These are phyloP conservation scores for Botrytis aclada DNA, from an alignment of 2,329 filamentous ascomycete genomes.

Conservation along the genomic window DNA sequence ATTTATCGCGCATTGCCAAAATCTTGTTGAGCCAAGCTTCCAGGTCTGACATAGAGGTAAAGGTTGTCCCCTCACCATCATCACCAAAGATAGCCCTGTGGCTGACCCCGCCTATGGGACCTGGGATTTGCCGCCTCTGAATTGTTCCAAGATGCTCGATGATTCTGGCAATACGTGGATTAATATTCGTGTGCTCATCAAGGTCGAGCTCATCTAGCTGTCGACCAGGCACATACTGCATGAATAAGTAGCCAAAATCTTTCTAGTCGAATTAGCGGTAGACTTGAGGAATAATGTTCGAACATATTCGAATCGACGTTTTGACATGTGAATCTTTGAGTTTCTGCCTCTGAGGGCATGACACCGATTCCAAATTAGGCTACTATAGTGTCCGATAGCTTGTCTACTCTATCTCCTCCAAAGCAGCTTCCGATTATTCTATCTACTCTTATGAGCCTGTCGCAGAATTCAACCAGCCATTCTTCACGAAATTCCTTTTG, in stretches of 20 bases:
- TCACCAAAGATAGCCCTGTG: background rate
- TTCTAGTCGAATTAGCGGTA: slow-evolving; percentile 27
- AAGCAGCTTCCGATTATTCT: background rate
- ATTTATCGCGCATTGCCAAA: background rate
- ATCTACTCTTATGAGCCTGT: background rate
- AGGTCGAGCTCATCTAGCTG: slow-evolving; percentile 23
- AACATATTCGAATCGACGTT: slow-evolving; percentile 27
- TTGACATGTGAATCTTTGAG: slow-evolving; percentile 28
- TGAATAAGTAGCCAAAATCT: slow-evolving; percentile 31
- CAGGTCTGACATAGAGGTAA: background rate
- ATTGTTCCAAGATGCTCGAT: background rate
- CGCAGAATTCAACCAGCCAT: background rate
- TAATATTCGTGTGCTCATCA: background rate
- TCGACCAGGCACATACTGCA: slow-evolving; percentile 31
- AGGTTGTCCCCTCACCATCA: background rate
- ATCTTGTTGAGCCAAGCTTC: background rate
- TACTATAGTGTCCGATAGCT: slow-evolving; percentile 21
- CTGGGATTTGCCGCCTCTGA: background rate
- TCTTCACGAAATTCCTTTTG: background rate
- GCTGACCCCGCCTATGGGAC: background rate
- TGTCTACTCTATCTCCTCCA: background rate
- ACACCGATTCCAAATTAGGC: slow-evolving; percentile 29
- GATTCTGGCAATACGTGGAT: background rate
- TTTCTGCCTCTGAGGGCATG: slow-evolving; percentile 27
- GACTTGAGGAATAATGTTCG: slow-evolving; percentile 28